These are phyloP conservation scores for Hortiboletus flavorubellus DNA, from an alignment of 768 basidiomycete genomes.

Conservation along the genomic window DNA sequence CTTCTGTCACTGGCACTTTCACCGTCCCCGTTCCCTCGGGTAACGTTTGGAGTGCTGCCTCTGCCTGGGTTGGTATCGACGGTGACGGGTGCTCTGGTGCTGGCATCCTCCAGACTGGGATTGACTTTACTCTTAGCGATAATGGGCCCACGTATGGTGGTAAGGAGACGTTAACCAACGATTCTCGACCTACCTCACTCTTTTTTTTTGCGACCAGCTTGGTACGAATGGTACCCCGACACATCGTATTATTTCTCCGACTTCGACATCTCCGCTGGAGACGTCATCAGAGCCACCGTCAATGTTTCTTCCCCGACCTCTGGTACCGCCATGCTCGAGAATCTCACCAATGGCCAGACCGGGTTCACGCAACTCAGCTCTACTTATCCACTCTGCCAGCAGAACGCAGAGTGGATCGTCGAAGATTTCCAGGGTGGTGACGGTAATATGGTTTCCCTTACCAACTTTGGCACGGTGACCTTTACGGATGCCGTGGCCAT, in stretches of 20 bases:
- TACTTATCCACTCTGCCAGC: background rate
- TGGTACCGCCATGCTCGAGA: conserved; percentile 7
- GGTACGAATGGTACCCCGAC: conserved; percentile 7
- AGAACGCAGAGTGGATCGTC: conserved; percentile 9
- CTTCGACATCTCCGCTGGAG: background rate
- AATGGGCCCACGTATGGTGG: background rate
- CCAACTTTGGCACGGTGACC: conserved; percentile 4
- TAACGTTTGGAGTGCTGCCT: background rate
- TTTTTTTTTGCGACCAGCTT: background rate
- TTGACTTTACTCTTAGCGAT: background rate
- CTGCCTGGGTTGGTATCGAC: conserved; percentile 9
- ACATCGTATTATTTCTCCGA: background rate
- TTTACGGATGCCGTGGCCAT: conserved; percentile 5
- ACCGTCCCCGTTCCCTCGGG: background rate
- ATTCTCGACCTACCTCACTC: background rate
- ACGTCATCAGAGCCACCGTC: conserved; percentile 3
- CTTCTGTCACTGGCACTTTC: background rate
- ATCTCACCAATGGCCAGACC: conserved; percentile 1
- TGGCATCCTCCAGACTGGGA: background rate
- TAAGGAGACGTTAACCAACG: background rate
- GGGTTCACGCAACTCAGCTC: background rate
- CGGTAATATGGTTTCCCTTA: background rate
- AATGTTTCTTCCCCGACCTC: background rate
- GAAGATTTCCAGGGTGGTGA: background rate
- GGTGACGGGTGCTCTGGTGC: background rate